Percentiles rank a stretch among this genome's conserved stretches.
Conservation (phyloP, 2,329 filamentous ascomycete species). For the Myotisia sp. region DNA sequence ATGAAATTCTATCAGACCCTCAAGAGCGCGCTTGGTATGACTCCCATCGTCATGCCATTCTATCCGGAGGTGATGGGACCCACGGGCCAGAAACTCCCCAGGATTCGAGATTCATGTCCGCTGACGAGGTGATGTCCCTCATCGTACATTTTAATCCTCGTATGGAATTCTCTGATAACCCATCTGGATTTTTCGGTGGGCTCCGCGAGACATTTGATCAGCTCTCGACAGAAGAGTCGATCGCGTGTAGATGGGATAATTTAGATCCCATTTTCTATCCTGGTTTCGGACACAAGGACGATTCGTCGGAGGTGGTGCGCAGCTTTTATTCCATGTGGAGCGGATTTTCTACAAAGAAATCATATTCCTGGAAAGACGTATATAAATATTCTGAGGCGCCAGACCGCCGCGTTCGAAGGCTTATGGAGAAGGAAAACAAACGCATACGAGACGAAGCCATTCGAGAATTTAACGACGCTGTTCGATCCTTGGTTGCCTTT, state of each 20-base stretch:
- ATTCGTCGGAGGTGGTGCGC: constrained; percentile 57
- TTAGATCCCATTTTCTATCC: constrained; percentile 55
- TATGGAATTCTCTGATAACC: constrained; percentile 65
- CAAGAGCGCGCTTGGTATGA: constrained; percentile 98
- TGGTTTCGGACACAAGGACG: constrained; percentile 63
- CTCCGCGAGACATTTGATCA: constrained; percentile 63
- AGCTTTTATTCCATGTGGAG: constrained; percentile 72
- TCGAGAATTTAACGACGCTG: constrained; percentile 83
- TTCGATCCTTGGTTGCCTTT: constrained; percentile 73
- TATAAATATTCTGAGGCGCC: constrained; percentile 75
- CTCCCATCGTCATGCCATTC: constrained; percentile 73
- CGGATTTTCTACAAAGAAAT: constrained; percentile 69
- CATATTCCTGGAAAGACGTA: constrained; percentile 77
- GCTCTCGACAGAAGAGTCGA: constrained; percentile 64
- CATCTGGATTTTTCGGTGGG: constrained; percentile 72
- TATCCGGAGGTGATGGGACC: constrained; percentile 45
- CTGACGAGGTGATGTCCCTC: constrained; percentile 62
- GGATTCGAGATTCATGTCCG: constrained; percentile 61
- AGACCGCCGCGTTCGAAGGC: constrained; percentile 63
- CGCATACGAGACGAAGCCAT: constrained; percentile 67
- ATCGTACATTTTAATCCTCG: constrained; percentile 67
- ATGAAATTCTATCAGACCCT: constrained; percentile 88
- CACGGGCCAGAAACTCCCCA: constrained; percentile 44
- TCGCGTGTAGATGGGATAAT: constrained; percentile 56
- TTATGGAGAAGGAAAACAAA: constrained; percentile 94